Conservation (phyloP, 805 yeast species). For the Kazachstania martiniae region DNA sequence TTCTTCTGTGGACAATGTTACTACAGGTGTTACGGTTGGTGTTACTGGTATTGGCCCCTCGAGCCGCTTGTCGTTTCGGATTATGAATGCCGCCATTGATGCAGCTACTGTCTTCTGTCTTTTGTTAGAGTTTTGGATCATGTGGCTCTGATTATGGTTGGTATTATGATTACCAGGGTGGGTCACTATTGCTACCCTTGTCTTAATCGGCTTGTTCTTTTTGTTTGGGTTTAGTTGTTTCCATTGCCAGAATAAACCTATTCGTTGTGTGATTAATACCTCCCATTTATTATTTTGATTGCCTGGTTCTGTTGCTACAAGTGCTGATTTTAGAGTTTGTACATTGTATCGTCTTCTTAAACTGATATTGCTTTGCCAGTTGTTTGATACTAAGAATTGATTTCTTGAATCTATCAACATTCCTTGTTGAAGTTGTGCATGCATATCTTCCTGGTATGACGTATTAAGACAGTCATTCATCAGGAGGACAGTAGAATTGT, state of each 20-base stretch:
- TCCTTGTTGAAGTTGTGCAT: slow-evolving; percentile 8
- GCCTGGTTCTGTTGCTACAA: slow-evolving; percentile 25
- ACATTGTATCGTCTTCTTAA: slow-evolving; percentile 11
- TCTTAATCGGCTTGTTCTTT: slow-evolving; percentile 1
- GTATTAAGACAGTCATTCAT: slow-evolving; percentile 27
- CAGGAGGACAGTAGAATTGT: slow-evolving; percentile 15
- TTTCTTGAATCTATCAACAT: slow-evolving; percentile 12
- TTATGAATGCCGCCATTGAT: not conserved
- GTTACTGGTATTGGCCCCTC: no score
- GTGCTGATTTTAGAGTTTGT: slow-evolving; percentile 22
- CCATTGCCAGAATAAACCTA: slow-evolving; percentile 26
- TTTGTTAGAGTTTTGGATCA: not conserved
- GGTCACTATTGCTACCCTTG: slow-evolving; percentile 7
- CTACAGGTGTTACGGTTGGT: no score
- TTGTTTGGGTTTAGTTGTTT: slow-evolving; percentile 1
- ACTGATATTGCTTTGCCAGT: no score
- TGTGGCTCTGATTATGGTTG: not conserved
- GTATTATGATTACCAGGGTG: slow-evolving; percentile 1
- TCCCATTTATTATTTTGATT: slow-evolving; percentile 23
- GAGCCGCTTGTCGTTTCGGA: no score
- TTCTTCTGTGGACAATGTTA: no score
- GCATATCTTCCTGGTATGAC: slow-evolving; percentile 10
- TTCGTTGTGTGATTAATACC: slow-evolving; percentile 16
- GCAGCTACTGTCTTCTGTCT: not conserved
- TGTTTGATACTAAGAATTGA: slow-evolving; percentile 14